phyloP scores from a whole-genome alignment of 2,329 filamentous ascomycete species.

The Trichoderma pleuroti region DNA sequence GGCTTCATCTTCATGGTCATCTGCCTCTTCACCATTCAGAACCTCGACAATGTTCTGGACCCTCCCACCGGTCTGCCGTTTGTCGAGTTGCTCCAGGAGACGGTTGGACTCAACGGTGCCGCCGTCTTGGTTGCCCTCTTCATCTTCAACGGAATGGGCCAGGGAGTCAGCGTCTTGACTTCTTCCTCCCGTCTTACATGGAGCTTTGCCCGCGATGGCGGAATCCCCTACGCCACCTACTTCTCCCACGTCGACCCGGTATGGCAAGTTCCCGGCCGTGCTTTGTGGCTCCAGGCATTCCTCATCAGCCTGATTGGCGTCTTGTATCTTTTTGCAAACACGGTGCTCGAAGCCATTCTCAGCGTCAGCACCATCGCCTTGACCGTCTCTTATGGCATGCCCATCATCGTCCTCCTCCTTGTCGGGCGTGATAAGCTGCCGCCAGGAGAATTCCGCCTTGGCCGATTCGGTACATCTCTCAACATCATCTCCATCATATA shows the following conservation, averaged over 20 bases:
- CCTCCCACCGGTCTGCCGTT: conserved; percentile 44
- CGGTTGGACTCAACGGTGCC: conserved; percentile 36
- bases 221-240: conserved; percentile 44
- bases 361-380: conserved; percentile 55
- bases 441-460: conserved; percentile 43
- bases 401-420: conserved; percentile 46
- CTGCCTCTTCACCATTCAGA: conserved; percentile 49
- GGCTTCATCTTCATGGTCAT: conserved; percentile 52
- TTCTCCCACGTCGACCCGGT: conserved; percentile 41
- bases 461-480: conserved; percentile 40
- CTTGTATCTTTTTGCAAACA: conserved; percentile 52
- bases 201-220: conserved; percentile 54
- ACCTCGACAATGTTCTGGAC: conserved; percentile 40
- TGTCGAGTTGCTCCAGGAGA: conserved; percentile 44
- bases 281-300: conserved; percentile 50
- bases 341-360: conserved; percentile 51
- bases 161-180: conserved; percentile 50
- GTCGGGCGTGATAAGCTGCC: conserved; percentile 52
- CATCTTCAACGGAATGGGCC: conserved; percentile 53
- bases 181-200: conserved; percentile 51
- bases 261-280: conserved; percentile 52
- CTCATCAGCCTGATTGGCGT: conserved; percentile 46
- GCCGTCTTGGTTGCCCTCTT: conserved; percentile 48
- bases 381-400: conserved; percentile 48
- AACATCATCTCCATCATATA: conserved; percentile 51